These are phyloP conservation scores for Marasmius sp. DNA, from an alignment of 1,284 basidiomycete species.

Conservation along the genomic window DNA sequence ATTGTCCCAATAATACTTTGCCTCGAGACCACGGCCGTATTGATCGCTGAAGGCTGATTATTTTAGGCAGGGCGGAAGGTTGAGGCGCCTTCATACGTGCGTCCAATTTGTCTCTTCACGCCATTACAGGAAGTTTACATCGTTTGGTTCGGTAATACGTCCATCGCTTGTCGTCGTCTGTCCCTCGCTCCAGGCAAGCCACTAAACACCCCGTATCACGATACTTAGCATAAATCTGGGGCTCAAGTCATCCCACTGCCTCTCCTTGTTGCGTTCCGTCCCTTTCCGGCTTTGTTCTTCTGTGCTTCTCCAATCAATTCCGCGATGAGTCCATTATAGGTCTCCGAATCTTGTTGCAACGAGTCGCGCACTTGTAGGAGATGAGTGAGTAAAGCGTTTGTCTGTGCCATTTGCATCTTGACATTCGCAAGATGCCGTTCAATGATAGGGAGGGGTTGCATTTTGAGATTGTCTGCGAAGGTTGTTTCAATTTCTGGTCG, in stretches of 20 bases:
- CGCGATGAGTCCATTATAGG: conserved; percentile 79
- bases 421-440: conserved; percentile 69
- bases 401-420: conserved; percentile 66
- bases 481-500: neutral
- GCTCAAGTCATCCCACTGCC: conserved; percentile 46
- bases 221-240: too few relatives aligned
- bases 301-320: conserved; percentile 83
- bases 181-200: too few relatives aligned
- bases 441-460: conserved; percentile 67
- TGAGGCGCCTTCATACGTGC: too few relatives aligned
- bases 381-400: conserved; percentile 76
- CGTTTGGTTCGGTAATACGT: too few relatives aligned
- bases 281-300: conserved; percentile 68
- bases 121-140: too few relatives aligned
- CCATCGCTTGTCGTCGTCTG: too few relatives aligned
- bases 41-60: too few relatives aligned
- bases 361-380: conserved; percentile 82
- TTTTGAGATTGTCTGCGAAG: conserved; percentile 61
- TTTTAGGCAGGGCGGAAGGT: too few relatives aligned
- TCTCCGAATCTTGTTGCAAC: conserved; percentile 84
- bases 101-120: too few relatives aligned
- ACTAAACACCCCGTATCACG: too few relatives aligned
- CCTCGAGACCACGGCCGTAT: too few relatives aligned
- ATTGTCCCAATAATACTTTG: too few relatives aligned
- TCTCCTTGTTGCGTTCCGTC: conserved; percentile 44